Evolutionary conservation across 495 filamentous ascomycete species (phyloP), one percentile per base, ranked within the genome.

Genomic region (Podospora fimiseda): DNA sequence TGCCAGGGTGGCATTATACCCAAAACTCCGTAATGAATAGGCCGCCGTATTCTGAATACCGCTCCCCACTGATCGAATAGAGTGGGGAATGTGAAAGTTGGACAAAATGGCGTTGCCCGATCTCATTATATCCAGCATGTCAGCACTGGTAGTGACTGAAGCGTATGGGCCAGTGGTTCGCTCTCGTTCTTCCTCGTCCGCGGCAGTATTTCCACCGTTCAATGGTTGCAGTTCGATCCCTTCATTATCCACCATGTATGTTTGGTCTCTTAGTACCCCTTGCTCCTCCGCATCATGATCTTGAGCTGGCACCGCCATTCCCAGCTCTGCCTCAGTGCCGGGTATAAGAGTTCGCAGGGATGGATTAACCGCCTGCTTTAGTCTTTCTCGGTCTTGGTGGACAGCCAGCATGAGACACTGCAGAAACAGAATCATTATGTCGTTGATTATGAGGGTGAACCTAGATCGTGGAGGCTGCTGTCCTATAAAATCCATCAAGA

Each of bases 401-500:
- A 90, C 80, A 2, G 81, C 81, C 50, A 95, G 63, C 79, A 91
- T 87, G 23, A 90, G 62, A 33, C 88, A 73, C 68, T 95, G 87
- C 45, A 92, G 63, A 1, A 70, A 63, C 48, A 90, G 62, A 23
- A 92, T 72, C 1, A 85, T 54, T 19, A 83, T 19, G 63, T 95
- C 90, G 42, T 89, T 71, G 2, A 70, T 53, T 6, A 89, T 60
- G 21, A 91, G 76, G 37, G 80, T 73, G 9, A 84, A 65, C 55
- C 80, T 82, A 38, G 85, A 80, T 1, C 82, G 79, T 6, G 90
- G 88, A 22, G 83, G 83, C 62, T 81, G 80, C 71, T 94, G 88
- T 8, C 90, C 90, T 51, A 95, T 83, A 62, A 96, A 91, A 67
- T 95, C 69, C 53, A 95, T 83, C 39, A 93, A 76, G 27, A 95